A percentile compares a stretch with the other conserved stretches of the same genome.
Conservation (phyloP, 2,329 filamentous ascomycete species). For the Didymellaceae sp. region DNA sequence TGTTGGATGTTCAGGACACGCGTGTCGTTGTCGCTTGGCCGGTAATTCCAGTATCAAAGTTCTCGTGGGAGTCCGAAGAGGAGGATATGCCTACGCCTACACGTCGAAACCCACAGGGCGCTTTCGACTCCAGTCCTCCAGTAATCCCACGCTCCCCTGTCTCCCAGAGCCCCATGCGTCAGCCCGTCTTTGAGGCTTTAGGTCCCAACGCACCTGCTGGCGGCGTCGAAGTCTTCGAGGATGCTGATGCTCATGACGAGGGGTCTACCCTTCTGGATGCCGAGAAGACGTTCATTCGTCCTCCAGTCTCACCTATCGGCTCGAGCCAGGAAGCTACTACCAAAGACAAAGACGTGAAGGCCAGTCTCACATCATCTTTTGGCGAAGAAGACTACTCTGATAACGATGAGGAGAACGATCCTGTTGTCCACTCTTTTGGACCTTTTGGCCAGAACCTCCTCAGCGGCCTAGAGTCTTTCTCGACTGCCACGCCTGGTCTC, state of each 20-base stretch:
- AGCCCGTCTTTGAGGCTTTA: conserved; percentile 50
- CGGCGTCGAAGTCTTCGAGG: conserved; percentile 48
- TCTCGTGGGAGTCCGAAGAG: conserved; percentile 61
- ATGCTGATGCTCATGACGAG: conserved; percentile 42
- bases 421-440: conserved; percentile 88
- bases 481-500: conserved; percentile 63
- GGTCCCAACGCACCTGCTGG: conserved; percentile 36
- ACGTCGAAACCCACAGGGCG: conserved; percentile 46
- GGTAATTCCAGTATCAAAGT: conserved; percentile 61
- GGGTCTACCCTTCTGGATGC: conserved; percentile 30
- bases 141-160: conserved; percentile 76
- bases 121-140: conserved; percentile 65
- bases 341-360: conserved; percentile 29
- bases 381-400: conserved; percentile 71
- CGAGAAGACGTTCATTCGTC: conserved; percentile 42
- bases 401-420: conserved; percentile 88
- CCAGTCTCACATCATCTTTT: conserved; percentile 40
- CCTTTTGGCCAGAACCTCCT: conserved; percentile 87
- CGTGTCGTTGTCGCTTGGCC: conserved; percentile 92
- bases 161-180: conserved; percentile 69
- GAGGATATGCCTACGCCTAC: conserved; percentile 56
- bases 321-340: conserved; percentile 26
- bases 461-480: conserved; percentile 80
- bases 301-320: conserved; percentile 29
- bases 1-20: conserved; percentile 93